phyloP scores from a whole-genome alignment of 306 rosid species.

The Hylodesmum podocarpum region DNA sequence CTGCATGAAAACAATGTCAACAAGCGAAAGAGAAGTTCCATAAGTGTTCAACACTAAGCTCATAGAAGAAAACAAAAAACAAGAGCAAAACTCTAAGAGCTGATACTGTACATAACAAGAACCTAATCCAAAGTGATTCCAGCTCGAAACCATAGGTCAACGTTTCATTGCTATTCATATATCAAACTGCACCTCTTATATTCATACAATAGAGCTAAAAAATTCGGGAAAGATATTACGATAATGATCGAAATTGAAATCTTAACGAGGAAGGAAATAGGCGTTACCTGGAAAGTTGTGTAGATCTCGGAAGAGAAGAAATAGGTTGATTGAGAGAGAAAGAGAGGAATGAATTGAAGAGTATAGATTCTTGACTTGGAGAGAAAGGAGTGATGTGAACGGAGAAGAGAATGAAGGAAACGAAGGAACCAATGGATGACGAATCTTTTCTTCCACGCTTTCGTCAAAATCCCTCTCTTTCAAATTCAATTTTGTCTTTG shows the following conservation, averaged over 20 bases:
- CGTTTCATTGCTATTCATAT: background rate
- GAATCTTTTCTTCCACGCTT: background rate
- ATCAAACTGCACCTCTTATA: background rate
- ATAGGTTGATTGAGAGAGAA: background rate
- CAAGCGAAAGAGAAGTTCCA: background rate
- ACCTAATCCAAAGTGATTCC: background rate
- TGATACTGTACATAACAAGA: conserved; percentile 2
- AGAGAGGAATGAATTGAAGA: background rate
- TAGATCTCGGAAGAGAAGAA: conserved; percentile 14
- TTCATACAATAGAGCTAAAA: background rate
- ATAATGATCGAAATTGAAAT: background rate
- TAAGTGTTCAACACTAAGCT: background rate
- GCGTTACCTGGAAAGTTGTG: conserved; percentile 28
- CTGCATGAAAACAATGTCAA: background rate
- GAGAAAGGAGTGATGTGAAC: conserved; percentile 22
- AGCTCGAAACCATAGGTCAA: background rate
- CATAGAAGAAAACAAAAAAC: background rate
- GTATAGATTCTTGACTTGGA: conserved; percentile 41
- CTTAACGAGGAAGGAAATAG: background rate
- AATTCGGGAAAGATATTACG: background rate
- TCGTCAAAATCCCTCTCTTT: background rate
- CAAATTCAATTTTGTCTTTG: background rate
- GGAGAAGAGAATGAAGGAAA: background rate
- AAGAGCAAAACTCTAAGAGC: conserved; percentile 8
- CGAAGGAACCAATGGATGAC: background rate